These are phyloP conservation scores for Iris pallida DNA, from an alignment of 116 monocot species.

Conservation along the genomic window DNA sequence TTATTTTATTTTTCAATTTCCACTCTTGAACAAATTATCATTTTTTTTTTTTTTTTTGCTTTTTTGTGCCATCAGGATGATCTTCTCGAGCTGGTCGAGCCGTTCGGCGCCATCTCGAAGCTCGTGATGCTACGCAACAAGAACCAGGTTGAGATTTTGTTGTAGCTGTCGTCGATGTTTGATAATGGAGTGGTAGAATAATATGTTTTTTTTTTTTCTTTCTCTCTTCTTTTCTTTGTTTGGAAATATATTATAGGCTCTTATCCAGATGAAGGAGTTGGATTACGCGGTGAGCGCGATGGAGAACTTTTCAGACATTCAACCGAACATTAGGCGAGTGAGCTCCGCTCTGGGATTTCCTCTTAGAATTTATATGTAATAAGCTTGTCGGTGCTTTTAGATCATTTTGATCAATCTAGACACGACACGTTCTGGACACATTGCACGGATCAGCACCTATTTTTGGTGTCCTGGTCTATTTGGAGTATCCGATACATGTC, in stretches of 20 bases:
- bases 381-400: no score
- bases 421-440: no score
- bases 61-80: constrained; percentile 18
- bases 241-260: constrained; percentile 18
- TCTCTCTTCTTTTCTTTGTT: background rate
- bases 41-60: no score
- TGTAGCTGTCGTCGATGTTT: background rate
- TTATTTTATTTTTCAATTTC: no score
- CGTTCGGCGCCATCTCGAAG: constrained; percentile 30
- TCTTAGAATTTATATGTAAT: no score
- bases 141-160: constrained; percentile 24
- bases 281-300: constrained; percentile 17
- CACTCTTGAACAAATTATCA: no score
- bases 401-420: no score
- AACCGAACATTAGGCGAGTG: constrained; percentile 35
- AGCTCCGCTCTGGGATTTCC: background rate
- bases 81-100: constrained; percentile 32
- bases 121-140: constrained; percentile 36
- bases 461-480: no score
- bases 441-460: no score
- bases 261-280: constrained; percentile 42
- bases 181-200: no score
- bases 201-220: no score
- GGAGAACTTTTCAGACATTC: constrained; percentile 24
- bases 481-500: no score